Evolutionary conservation across 208 protist genomes (phyloP), one percentile per base, ranked within the genome.

Genomic region (Phytomonas sp.): DNA sequence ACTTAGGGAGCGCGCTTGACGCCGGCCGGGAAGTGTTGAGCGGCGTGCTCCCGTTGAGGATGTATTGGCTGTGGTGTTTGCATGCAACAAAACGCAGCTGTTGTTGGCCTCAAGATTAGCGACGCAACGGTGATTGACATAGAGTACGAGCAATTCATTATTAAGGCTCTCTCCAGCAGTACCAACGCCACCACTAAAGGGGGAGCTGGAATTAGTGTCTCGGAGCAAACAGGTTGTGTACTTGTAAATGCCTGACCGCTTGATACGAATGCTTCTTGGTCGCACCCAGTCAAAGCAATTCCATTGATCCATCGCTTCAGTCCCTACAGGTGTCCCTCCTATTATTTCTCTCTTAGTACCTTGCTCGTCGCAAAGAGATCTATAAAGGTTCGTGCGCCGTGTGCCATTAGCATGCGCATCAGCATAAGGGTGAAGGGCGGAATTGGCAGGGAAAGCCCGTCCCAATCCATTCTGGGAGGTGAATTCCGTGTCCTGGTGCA

Each of bases 211-310:
- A 8, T 46, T 1, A 46, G 40, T 46, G 15, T 46, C 40, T 46
- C 40, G 40, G 15, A 46, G 40, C 11, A 46, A 46, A 46, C 40
- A 46, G 15, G 15, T 46, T 46, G 40, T 46, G 11, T 46, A 46
- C 60, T 66, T 65, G 72, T 84, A 89, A 28, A 89, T 72, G 32
- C 81, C 84, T 26, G 71, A 70, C 4, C 74, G 59, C 56, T 59
- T 51, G 17, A 85, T 63, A 9, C 26, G n/a, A 31, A 85, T 67
- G 6, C 62, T 36, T 31, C 74, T 15, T 15, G 74, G 72, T 0
- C 69, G 65, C 28, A 68, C 31, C 76, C 80, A 85, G 31, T 63
- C 46, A 46, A 32, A 76, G 66, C 53, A 82, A 53, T n/a, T 60
- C 66, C 64, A 62, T 20, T 62, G 77, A 32, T 11, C 53, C 53